A percentile compares a stretch with the other conserved stretches of the same genome.
phyloP scores from a whole-genome alignment of 257 asterid genomes.

The Oldenlandia corymbosa region DNA sequence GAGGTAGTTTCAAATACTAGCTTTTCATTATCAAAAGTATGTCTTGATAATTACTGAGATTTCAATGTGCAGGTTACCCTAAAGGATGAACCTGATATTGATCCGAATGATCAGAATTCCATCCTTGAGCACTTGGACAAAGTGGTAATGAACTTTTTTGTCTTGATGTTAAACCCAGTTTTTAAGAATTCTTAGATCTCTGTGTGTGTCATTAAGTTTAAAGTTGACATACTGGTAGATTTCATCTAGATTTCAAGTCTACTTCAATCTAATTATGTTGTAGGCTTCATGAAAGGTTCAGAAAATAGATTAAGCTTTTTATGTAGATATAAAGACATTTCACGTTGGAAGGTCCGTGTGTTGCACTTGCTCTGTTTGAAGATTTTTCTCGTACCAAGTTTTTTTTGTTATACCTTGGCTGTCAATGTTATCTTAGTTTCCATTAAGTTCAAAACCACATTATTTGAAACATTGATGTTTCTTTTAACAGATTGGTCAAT shows the following conservation, averaged over 20 bases:
- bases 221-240: not conserved
- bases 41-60: constrained; percentile 22
- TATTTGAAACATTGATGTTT: too few relatives aligned
- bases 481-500: too few relatives aligned
- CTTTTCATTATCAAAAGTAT: constrained; percentile 19
- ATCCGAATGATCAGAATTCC: constrained; percentile 83
- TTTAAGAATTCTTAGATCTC: not conserved
- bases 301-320: not conserved
- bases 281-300: not conserved
- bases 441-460: too few relatives aligned
- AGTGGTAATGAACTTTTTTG: constrained; percentile 47
- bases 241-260: too few relatives aligned
- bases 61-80: constrained; percentile 62
- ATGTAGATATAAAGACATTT: not conserved
- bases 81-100: constrained; percentile 88
- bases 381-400: too few relatives aligned
- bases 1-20: constrained; percentile 53
- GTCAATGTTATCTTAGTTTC: too few relatives aligned
- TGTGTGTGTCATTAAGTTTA: not conserved
- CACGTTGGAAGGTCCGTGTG: too few relatives aligned
- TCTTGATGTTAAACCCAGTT: constrained; percentile 15
- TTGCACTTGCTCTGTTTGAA: too few relatives aligned
- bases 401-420: too few relatives aligned
- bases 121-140: constrained; percentile 92
- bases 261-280: not conserved